Conservation (phyloP, 257 asterid genomes). For the Euphrasia confusa region DNA sequence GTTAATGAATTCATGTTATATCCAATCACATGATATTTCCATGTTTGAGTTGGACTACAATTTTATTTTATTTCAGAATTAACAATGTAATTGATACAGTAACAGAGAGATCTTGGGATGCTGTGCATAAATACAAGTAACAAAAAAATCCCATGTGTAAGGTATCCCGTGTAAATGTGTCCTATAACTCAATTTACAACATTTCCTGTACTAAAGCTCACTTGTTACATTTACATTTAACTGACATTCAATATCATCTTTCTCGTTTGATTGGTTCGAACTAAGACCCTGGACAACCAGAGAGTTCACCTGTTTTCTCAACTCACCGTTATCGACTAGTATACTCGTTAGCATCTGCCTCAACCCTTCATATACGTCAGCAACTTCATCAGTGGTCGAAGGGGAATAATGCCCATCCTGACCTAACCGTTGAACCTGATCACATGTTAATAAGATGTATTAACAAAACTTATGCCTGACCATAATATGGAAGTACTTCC, state of each 20-base stretch:
- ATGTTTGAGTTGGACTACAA: too few species aligned
- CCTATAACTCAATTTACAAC: slow-evolving; percentile 46
- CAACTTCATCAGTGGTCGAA: slow-evolving; percentile 29
- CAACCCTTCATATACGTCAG: slow-evolving; percentile 41
- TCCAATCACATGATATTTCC: too few species aligned
- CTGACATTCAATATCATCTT: slow-evolving; percentile 32
- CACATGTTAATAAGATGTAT: not conserved
- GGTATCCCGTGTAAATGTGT: slow-evolving; percentile 10
- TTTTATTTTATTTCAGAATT: too few species aligned
- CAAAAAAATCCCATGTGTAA: slow-evolving; percentile 31
- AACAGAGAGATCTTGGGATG: slow-evolving; percentile 9
- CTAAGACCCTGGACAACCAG: slow-evolving; percentile 41
- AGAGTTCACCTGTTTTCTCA: slow-evolving; percentile 74
- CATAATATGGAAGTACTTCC: too few species aligned
- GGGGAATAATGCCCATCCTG: slow-evolving; percentile 32
- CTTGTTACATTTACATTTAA: slow-evolving; percentile 41
- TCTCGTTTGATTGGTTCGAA: slow-evolving; percentile 35
- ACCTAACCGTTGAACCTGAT: slow-evolving; percentile 48
- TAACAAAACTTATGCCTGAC: too few species aligned
- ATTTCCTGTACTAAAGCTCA: slow-evolving; percentile 30
- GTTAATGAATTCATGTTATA: too few species aligned
- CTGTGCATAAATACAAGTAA: slow-evolving; percentile 26
- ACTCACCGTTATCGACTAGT: slow-evolving; percentile 53
- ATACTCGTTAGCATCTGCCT: slow-evolving; percentile 45
- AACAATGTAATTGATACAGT: too few species aligned